These are phyloP conservation scores for Pleurotus sapidus DNA, from an alignment of 768 basidiomycete species.

Conservation along the genomic window DNA sequence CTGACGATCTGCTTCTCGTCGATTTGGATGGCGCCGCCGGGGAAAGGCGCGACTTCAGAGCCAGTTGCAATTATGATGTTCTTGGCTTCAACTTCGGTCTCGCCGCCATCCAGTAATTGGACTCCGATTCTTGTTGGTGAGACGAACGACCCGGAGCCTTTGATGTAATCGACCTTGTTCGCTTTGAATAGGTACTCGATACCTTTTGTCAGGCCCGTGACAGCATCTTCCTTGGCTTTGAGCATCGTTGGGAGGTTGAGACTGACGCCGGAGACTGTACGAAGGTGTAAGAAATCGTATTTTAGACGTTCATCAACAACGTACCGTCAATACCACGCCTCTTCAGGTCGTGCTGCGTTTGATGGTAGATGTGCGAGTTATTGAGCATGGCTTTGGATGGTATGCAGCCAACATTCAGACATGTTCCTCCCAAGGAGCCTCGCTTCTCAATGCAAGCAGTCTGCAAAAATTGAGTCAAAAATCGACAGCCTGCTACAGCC, in stretches of 20 bases:
- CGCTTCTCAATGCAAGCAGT: constrained; percentile 98
- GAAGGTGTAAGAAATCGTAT: background rate
- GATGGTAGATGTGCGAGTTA: constrained; percentile 97
- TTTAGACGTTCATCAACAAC: constrained; percentile 16
- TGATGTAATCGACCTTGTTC: constrained; percentile 98
- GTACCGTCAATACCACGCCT: constrained; percentile 91
- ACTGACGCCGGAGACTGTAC: constrained; percentile 61
- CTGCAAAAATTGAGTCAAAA: constrained; percentile 34
- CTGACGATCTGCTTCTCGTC: constrained; percentile 97
- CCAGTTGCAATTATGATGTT: constrained; percentile 97
- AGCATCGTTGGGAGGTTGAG: constrained; percentile 93
- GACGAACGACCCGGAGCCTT: constrained; percentile 87
- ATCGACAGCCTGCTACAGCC: constrained; percentile 3
- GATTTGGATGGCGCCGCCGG: constrained; percentile 86
- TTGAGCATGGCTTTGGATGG: constrained; percentile 99
- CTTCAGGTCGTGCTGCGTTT: constrained; percentile 87
- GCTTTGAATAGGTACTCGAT: constrained; percentile 93
- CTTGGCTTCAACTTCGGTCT: constrained; percentile 84
- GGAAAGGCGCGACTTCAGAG: constrained; percentile 95
- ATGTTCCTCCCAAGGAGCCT: constrained; percentile 93
- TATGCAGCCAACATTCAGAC: constrained; percentile 98
- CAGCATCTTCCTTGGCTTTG: constrained; percentile 84
- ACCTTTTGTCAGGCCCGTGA: constrained; percentile 85
- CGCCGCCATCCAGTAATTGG: constrained; percentile 77
- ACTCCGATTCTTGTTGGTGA: constrained; percentile 75